phyloP scores from a whole-genome alignment of 2,329 filamentous ascomycete species.

The Phialocephala sp. region DNA sequence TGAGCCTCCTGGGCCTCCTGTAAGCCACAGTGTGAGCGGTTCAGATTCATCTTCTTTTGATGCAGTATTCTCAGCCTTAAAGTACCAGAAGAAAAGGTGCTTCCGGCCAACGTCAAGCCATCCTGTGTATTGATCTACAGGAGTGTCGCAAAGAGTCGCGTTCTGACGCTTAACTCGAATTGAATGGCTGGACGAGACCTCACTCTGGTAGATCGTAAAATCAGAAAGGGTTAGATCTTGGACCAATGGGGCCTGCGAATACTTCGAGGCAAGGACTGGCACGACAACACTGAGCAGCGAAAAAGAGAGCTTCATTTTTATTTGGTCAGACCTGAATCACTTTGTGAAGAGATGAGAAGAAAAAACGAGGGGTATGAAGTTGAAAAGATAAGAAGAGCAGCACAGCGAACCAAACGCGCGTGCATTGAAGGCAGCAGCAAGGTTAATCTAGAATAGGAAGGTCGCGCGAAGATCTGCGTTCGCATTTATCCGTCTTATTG shows the following conservation, averaged over 20 bases:
- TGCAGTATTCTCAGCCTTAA: constrained; percentile 45
- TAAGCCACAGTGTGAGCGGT: constrained; percentile 65
- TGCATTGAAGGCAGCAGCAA: neutral
- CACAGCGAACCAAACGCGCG: neutral
- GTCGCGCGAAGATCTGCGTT: neutral
- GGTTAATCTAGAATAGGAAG: constrained; percentile 6
- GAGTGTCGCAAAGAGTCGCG: constrained; percentile 33
- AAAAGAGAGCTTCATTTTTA: neutral
- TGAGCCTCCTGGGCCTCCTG: constrained; percentile 67
- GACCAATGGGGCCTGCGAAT: neutral
- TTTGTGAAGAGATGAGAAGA: neutral
- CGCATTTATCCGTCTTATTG: constrained; percentile 8
- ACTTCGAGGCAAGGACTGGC: neutral
- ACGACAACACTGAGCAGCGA: neutral
- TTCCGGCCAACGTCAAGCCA: constrained; percentile 41
- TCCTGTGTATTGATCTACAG: constrained; percentile 38
- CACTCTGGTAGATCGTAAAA: constrained; percentile 30
- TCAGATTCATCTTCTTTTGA: constrained; percentile 44
- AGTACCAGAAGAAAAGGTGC: constrained; percentile 54
- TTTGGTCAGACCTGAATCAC: neutral
- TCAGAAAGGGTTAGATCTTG: constrained; percentile 5
- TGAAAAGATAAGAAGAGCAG: neutral
- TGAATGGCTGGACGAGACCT: constrained; percentile 31
- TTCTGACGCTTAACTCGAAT: constrained; percentile 36
- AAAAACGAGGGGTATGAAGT: neutral